Base-by-base conservation (phyloP, 352 stramenopile genomes). In the Phytophthora cryptogea region DNA sequence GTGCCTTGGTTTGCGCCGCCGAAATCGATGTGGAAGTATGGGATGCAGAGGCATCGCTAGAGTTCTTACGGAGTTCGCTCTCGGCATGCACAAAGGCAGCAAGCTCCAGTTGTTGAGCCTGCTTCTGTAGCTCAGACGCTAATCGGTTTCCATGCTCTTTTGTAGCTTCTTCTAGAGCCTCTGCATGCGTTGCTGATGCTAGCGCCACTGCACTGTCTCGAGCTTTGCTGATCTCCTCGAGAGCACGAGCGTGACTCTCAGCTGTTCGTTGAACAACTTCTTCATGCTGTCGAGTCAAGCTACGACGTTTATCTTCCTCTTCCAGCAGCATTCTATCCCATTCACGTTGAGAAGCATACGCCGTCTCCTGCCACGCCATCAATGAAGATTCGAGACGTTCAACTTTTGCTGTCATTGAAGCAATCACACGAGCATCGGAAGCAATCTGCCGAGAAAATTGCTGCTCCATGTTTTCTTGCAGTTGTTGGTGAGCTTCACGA, bases 41-140 rank as follows among this genome's bases (percentile, higher is more conserved):
- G 1, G 50, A 54, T 13, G 32, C 14, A 10, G 10, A 35, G 11
- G 50, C 45, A 28, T 57, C 44, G 9, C 58, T 59, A n/a, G 46
- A 48, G 20, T 47, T 53, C 14, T 44, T 56, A 2, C 39, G 46
- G n/a, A 41, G 11, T 32, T 57, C 51, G 9, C 50, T 52, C 14
- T 72, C 63, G 6, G 30, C 39, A 13, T 70, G 51, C 23, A 74
- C 64, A 5, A 78, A 61, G 4, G 30, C 52, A 8, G 61, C 65
- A 26, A 88, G 72, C n/a, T 74, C 66, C 8, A 88, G 43, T 31
- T 83, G 79, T 41, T 83, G 67, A 0, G 68, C 61, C 17, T 89
- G 77, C 28, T 70, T 79, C 30, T 74, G 66, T 16, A 86, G 41
- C 14, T 78, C 72, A 4, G 43, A 42, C 6, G 46, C 45, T 6